phyloP scores from a whole-genome alignment of 1,284 basidiomycete genomes.

The Schizophyllum amplum region DNA sequence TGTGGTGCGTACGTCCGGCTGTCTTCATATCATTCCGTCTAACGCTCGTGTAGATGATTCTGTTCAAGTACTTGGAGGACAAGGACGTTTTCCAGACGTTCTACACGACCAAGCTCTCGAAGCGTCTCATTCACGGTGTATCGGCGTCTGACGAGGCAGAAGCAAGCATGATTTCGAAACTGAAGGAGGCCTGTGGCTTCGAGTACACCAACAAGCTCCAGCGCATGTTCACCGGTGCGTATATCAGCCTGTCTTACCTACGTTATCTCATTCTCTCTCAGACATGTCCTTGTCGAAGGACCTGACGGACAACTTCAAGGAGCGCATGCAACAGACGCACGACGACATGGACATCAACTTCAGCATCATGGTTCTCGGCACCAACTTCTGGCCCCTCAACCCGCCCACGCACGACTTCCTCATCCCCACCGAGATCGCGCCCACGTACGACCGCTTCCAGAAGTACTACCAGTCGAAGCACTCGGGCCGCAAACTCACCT shows the following conservation, averaged over 20 bases:
- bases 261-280: slow-evolving; percentile 22
- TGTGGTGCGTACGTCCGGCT: slow-evolving; percentile 47
- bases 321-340: slow-evolving; percentile 69
- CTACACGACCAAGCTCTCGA: slow-evolving; percentile 95
- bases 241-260: not conserved
- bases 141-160: slow-evolving; percentile 97
- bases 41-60: slow-evolving; percentile 65
- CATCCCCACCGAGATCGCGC: slow-evolving; percentile 70
- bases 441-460: slow-evolving; percentile 75
- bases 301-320: slow-evolving; percentile 82
- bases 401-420: slow-evolving; percentile 67
- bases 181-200: slow-evolving; percentile 98
- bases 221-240: slow-evolving; percentile 92
- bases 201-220: slow-evolving; percentile 98
- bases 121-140: slow-evolving; percentile 86
- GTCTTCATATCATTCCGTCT: slow-evolving; percentile 6
- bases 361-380: slow-evolving; percentile 79
- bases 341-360: slow-evolving; percentile 71
- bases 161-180: slow-evolving; percentile 96
- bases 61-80: slow-evolving; percentile 99
- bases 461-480: slow-evolving; percentile 69
- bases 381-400: slow-evolving; percentile 82
- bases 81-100: slow-evolving; percentile 99
- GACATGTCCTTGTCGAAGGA: slow-evolving; percentile 85
- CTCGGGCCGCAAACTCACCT: slow-evolving; percentile 80